phyloP scores from a whole-genome alignment of 2,329 filamentous ascomycete species.

The Fusarium zealandicum region DNA sequence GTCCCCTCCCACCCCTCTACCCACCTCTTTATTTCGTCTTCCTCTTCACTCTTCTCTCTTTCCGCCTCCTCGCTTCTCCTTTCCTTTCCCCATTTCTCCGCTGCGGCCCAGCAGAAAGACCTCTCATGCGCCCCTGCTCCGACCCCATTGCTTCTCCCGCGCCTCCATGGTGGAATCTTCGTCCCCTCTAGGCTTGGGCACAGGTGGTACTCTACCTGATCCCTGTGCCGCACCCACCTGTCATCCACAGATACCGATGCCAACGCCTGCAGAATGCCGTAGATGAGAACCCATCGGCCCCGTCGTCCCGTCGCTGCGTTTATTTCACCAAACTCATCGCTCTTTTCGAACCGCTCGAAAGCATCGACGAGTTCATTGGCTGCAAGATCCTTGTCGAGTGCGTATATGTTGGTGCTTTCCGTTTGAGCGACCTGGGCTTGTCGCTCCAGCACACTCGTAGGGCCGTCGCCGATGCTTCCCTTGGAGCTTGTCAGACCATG shows the following conservation, averaged over 20 bases:
- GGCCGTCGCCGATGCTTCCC: conserved; percentile 31
- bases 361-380: conserved; percentile 63
- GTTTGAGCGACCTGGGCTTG: conserved; percentile 64
- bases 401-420: conserved; percentile 66
- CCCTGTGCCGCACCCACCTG: conserved; percentile 59
- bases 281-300: conserved; percentile 68
- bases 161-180: conserved; percentile 61
- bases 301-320: conserved; percentile 63
- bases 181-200: conserved; percentile 56
- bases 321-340: conserved; percentile 57
- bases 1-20: conserved; percentile 8
- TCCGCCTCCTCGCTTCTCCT: conserved; percentile 41
- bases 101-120: conserved; percentile 60
- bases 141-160: conserved; percentile 17
- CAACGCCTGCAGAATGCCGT: conserved; percentile 66
- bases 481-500: conserved; percentile 43
- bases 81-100: conserved; percentile 43
- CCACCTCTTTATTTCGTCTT: conserved; percentile 10
- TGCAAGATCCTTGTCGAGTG: conserved; percentile 57
- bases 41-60: conserved; percentile 12
- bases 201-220: conserved; percentile 64
- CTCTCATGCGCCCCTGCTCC: conserved; percentile 56
- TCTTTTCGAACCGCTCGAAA: conserved; percentile 64
- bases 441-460: conserved; percentile 50
- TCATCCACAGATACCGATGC: conserved; percentile 66